phyloP scores from a whole-genome alignment of 768 basidiomycete species.

The Boletus edulis region DNA sequence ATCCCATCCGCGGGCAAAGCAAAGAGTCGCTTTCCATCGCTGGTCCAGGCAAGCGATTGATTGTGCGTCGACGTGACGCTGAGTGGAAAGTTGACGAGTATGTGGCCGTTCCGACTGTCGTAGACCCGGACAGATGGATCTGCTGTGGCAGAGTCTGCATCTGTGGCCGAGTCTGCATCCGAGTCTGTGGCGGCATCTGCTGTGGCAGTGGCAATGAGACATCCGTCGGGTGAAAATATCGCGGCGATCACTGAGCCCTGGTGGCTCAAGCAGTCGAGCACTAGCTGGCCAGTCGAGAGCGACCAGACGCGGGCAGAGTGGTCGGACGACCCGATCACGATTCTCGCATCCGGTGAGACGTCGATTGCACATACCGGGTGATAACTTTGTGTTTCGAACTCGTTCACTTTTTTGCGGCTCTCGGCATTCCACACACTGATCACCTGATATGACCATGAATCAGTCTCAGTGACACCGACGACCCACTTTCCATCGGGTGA shows the following conservation, averaged over 20 bases:
- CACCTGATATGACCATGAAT: neutral
- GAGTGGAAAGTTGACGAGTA: too few relatives aligned
- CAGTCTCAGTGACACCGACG: neutral
- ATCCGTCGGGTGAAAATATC: too few relatives aligned
- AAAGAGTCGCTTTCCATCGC: neutral
- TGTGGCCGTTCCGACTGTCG: too few relatives aligned
- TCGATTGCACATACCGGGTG: neutral
- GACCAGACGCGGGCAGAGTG: neutral
- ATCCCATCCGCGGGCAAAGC: neutral
- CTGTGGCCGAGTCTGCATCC: too few relatives aligned
- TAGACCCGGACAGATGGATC: neutral
- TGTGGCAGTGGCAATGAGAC: too few relatives aligned
- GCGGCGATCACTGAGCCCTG: neutral
- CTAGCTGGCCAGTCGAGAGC: neutral
- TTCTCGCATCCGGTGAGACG: neutral
- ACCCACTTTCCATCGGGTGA: neutral
- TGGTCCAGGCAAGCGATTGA: conserved; percentile 1
- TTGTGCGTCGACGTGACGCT: neutral
- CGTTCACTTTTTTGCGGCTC: neutral
- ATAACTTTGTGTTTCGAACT: neutral
- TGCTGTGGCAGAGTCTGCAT: too few relatives aligned
- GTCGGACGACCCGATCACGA: neutral
- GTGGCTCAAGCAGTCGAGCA: neutral
- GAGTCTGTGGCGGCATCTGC: too few relatives aligned
- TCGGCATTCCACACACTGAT: neutral